phyloP scores from a whole-genome alignment of 495 filamentous ascomycete genomes.

The Parathielavia appendiculata region DNA sequence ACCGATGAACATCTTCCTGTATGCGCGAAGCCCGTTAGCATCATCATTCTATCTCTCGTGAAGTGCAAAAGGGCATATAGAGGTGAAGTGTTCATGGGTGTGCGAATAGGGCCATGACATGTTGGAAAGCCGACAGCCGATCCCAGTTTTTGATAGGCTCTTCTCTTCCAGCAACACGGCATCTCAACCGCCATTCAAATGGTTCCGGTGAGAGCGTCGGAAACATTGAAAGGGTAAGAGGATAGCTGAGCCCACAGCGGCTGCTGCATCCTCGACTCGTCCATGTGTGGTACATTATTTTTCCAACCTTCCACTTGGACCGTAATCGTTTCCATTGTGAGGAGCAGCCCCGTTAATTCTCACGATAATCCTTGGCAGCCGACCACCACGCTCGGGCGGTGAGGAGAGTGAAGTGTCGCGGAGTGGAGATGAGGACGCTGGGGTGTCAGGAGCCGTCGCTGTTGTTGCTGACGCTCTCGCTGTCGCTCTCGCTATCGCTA shows the following conservation, averaged over 20 bases:
- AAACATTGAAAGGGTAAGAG: too few species aligned
- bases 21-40: conserved; percentile 32
- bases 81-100: background rate
- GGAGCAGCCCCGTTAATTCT: too few species aligned
- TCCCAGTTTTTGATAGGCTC: too few species aligned
- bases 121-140: too few species aligned
- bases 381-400: background rate
- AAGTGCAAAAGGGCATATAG: background rate
- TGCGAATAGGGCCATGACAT: background rate
- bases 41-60: background rate
- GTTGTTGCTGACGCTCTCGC: background rate
- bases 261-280: background rate
- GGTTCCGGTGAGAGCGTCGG: too few species aligned
- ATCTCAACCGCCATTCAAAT: too few species aligned
- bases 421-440: background rate
- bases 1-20: conserved; percentile 99
- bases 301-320: conserved; percentile 8
- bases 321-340: background rate
- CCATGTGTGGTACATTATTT: background rate
- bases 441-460: background rate
- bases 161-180: too few species aligned
- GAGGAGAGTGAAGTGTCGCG: conserved; percentile 4
- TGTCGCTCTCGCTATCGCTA: conserved; percentile 4
- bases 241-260: background rate
- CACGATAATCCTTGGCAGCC: background rate